Evolutionary conservation across 306 rosid genomes (phyloP).

Genomic region (Quercus bicolor): DNA sequence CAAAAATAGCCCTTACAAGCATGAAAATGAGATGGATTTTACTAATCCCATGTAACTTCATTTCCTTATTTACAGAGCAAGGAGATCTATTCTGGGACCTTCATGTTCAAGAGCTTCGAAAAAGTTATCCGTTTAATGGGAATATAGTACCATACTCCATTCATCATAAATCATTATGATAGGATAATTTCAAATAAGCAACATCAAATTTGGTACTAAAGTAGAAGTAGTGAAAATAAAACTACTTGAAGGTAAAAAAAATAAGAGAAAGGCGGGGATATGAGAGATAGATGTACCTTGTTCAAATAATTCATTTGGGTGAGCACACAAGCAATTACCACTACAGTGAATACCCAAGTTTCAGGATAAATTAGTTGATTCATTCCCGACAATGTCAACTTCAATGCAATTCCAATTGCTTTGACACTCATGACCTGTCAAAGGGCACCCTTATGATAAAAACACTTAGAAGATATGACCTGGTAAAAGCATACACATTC

Average conservation of each 20-base stretch:
- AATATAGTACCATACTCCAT: not conserved
- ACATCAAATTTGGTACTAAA: not conserved
- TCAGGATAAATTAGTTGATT: slow-evolving; percentile 92
- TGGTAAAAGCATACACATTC: slow-evolving; percentile 8
- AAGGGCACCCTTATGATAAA: slow-evolving; percentile 24
- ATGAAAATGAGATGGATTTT: not conserved
- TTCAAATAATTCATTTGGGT: slow-evolving; percentile 99
- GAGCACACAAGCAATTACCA: slow-evolving; percentile 82
- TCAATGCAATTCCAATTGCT: slow-evolving; percentile 97
- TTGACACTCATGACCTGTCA: slow-evolving; percentile 98
- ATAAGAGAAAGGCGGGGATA: not conserved
- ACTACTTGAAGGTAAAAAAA: slow-evolving; percentile 4
- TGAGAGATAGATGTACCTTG: slow-evolving; percentile 47
- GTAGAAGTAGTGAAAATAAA: slow-evolving; percentile 2
- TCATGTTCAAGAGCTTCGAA: not conserved
- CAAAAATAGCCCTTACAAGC: not conserved
- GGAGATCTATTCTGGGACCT: not conserved
- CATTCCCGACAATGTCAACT: slow-evolving; percentile 88
- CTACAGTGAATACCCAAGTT: slow-evolving; percentile 84
- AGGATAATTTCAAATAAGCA: not conserved
- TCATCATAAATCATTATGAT: not conserved
- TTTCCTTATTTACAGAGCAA: not conserved
- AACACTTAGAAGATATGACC: slow-evolving; percentile 21
- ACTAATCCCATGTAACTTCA: not conserved
- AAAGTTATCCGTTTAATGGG: not conserved